Evolutionary conservation across 1,139 yeast species (phyloP).

Genomic region (Blastobotrys apis): DNA sequence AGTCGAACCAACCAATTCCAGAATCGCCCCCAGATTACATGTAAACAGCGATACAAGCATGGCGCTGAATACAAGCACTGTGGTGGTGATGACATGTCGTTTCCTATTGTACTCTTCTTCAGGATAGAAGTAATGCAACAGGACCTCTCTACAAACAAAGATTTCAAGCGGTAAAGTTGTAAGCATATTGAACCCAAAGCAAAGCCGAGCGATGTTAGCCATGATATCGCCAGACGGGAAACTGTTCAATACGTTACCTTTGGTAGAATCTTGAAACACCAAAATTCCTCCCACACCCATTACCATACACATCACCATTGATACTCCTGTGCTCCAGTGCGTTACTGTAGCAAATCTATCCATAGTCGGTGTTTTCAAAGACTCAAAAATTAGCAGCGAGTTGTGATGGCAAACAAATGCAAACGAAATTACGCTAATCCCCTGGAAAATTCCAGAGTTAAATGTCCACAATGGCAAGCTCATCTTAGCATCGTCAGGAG

Average conservation of each 20-base stretch:
- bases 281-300: constrained; percentile 80
- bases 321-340: constrained; percentile 76
- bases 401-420: constrained; percentile 95
- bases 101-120: constrained; percentile 21
- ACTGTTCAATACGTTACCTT: constrained; percentile 83
- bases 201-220: constrained; percentile 81
- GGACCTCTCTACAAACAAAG: constrained; percentile 83
- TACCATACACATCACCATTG: constrained; percentile 71
- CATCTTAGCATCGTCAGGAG: constrained; percentile 39
- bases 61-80: constrained; percentile 60
- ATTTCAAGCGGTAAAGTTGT: constrained; percentile 90
- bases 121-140: constrained; percentile 56
- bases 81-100: constrained; percentile 61
- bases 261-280: constrained; percentile 70
- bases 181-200: constrained; percentile 91
- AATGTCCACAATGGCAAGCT: constrained; percentile 49
- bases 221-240: constrained; percentile 65
- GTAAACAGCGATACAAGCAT: constrained; percentile 76
- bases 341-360: constrained; percentile 72
- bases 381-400: constrained; percentile 82
- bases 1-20: constrained; percentile 88
- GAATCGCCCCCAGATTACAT: constrained; percentile 81
- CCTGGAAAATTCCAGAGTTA: constrained; percentile 71
- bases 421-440: constrained; percentile 85
- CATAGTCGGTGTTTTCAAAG: constrained; percentile 70